phyloP scores from a whole-genome alignment of 352 stramenopile genomes.

The Globisporangium carolinianum region DNA sequence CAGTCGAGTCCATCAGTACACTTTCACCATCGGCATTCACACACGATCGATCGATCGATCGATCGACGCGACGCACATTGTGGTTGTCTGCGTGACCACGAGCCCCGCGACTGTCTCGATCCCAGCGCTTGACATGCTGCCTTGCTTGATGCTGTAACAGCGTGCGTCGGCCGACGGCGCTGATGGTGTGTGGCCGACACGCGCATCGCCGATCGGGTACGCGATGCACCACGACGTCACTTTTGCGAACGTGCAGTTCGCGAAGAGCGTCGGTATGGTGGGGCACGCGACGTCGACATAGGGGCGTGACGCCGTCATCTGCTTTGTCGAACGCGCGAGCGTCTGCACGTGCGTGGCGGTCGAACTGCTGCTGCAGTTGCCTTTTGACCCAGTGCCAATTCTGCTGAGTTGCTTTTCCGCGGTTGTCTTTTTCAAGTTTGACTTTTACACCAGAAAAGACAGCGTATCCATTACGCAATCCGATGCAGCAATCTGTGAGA shows the following conservation, averaged over 20 bases:
- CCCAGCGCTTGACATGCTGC: background rate
- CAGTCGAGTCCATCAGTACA: too few species aligned
- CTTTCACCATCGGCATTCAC: too few species aligned
- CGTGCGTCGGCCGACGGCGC: background rate
- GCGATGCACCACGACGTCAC: constrained; percentile 2
- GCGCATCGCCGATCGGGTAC: background rate
- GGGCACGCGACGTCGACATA: constrained; percentile 4
- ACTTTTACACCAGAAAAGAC: too few species aligned
- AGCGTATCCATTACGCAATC: too few species aligned
- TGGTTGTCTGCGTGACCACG: background rate
- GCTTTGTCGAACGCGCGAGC: too few species aligned
- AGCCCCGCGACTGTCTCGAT: background rate
- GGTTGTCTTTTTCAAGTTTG: too few species aligned
- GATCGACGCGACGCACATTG: background rate
- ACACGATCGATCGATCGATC: too few species aligned
- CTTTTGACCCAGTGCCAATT: too few species aligned
- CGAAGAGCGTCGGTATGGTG: constrained; percentile 3
- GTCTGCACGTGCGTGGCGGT: too few species aligned
- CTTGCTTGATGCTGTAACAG: background rate
- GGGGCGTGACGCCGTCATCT: background rate
- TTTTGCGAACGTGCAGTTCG: background rate
- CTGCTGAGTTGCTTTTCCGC: too few species aligned
- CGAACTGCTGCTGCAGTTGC: background rate
- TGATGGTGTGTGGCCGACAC: background rate
- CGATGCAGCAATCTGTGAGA: too few species aligned